phyloP scores from a whole-genome alignment of 352 stramenopile species.

The Nothophytophthora sp. region DNA sequence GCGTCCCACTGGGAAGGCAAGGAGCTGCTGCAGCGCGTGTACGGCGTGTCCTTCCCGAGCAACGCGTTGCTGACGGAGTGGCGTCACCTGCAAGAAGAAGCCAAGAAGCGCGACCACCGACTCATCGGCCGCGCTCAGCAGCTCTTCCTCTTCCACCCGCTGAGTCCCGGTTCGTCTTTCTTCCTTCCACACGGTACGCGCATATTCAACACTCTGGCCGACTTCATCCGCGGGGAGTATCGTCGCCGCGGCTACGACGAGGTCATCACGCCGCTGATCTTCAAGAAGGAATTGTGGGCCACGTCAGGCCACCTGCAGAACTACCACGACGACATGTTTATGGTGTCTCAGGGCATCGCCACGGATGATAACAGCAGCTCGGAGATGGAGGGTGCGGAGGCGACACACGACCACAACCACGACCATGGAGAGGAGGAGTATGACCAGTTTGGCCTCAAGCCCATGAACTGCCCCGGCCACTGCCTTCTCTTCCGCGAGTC shows the following conservation, averaged over 20 bases:
- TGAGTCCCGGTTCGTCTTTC: conserved; percentile 97
- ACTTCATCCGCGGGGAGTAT: conserved; percentile 89
- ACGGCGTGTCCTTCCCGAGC: conserved; percentile 96
- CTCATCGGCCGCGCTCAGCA: conserved; percentile 95
- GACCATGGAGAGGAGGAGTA: conserved; percentile 32
- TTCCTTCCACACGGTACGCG: conserved; percentile 97
- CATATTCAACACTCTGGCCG: conserved; percentile 97
- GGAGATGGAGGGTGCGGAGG: conserved; percentile 11
- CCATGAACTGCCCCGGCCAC: conserved; percentile 99
- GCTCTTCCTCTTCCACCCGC: conserved; percentile 95
- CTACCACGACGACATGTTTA: conserved; percentile 97
- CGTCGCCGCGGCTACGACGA: conserved; percentile 93
- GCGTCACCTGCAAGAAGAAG: conserved; percentile 93
- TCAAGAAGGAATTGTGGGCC: conserved; percentile 98
- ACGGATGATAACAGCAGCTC: conserved; percentile 31
- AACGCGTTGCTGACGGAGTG: conserved; percentile 87
- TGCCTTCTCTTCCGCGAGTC: conserved; percentile 97
- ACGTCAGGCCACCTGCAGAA: conserved; percentile 97
- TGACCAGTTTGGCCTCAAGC: conserved; percentile 97
- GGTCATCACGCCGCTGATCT: conserved; percentile 97
- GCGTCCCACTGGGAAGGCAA: conserved; percentile 93
- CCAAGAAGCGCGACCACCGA: conserved; percentile 96
- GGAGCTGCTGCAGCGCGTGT: conserved; percentile 96
- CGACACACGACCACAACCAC: conserved; percentile 19
- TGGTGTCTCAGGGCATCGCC: conserved; percentile 75